A percentile compares a stretch with the other conserved stretches of the same genome.
Evolutionary conservation across 371 early-diverging fungal species (phyloP).

Genomic region (Mucor circinelloides): DNA sequence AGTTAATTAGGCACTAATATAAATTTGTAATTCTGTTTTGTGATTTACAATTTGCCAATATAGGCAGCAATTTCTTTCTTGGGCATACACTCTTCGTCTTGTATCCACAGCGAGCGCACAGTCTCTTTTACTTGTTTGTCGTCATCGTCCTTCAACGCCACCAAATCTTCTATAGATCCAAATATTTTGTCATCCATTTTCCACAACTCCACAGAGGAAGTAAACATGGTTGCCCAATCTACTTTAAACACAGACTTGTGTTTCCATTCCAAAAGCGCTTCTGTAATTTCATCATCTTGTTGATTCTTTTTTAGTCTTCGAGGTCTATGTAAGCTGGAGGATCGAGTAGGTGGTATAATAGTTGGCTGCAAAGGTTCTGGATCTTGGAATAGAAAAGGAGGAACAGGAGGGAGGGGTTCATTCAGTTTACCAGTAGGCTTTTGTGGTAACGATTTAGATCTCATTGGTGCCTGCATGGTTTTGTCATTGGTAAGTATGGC

Average conservation of each 20-base stretch:
- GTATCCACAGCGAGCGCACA: conserved; percentile 28
- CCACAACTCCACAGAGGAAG: conserved; percentile 16
- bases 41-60: conserved; percentile 35
- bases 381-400: conserved; percentile 1
- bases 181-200: conserved; percentile 15
- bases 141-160: not conserved
- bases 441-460: conserved; percentile 18
- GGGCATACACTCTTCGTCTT: conserved; percentile 22
- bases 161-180: conserved; percentile 20
- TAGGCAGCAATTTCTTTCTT: conserved; percentile 33
- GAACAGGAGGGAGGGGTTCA: not conserved
- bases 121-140: not conserved
- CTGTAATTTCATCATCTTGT: conserved; percentile 17
- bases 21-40: not conserved
- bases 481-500: not conserved
- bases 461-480: not conserved
- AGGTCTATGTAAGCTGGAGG: conserved; percentile 13
- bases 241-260: conserved; percentile 26
- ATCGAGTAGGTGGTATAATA: conserved; percentile 17
- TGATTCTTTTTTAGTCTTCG: not conserved
- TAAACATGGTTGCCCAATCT: conserved; percentile 20
- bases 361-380: not conserved
- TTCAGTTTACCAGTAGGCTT: not conserved
- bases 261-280: conserved; percentile 34
- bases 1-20: not conserved